Conservation (phyloP, 2,329 filamentous ascomycete genomes). For the Venturia pyrina region DNA sequence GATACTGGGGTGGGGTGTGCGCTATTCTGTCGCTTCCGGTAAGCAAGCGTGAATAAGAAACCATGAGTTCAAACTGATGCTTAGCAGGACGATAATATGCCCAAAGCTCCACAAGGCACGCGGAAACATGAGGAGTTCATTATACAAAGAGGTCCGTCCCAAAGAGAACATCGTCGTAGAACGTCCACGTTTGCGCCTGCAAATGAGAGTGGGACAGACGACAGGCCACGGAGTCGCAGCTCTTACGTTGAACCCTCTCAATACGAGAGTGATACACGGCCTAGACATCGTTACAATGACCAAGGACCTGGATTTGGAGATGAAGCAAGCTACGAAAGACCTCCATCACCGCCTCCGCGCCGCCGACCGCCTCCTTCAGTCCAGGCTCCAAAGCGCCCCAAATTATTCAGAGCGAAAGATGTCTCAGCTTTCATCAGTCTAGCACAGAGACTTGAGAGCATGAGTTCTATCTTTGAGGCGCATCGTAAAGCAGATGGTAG, state of each 20-base stretch:
- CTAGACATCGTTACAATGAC: not conserved
- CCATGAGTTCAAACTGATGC: not conserved
- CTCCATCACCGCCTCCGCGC: not conserved
- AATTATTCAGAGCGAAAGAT: not conserved
- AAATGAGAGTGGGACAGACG: not conserved
- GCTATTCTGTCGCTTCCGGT: constrained; percentile 1
- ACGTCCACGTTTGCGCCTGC: not conserved
- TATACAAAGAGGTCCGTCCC: not conserved
- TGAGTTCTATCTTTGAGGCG: not conserved
- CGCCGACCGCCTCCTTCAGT: not conserved
- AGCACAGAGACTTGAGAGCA: not conserved
- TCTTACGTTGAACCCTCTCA: not conserved
- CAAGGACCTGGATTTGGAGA: not conserved
- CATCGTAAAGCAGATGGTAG: not conserved
- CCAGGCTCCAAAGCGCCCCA: not conserved
- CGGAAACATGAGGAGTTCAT: not conserved
- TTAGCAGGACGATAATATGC: not conserved
- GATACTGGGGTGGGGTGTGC: constrained; percentile 13
- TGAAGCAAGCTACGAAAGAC: not conserved
- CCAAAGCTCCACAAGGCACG: not conserved
- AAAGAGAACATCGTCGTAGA: not conserved
- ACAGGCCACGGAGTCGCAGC: not conserved
- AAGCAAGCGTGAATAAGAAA: not conserved
- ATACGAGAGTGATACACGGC: not conserved
- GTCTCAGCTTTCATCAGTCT: not conserved